Conservation (phyloP, 108 stramenopile species). For the Chaetoceros muelleri region DNA sequence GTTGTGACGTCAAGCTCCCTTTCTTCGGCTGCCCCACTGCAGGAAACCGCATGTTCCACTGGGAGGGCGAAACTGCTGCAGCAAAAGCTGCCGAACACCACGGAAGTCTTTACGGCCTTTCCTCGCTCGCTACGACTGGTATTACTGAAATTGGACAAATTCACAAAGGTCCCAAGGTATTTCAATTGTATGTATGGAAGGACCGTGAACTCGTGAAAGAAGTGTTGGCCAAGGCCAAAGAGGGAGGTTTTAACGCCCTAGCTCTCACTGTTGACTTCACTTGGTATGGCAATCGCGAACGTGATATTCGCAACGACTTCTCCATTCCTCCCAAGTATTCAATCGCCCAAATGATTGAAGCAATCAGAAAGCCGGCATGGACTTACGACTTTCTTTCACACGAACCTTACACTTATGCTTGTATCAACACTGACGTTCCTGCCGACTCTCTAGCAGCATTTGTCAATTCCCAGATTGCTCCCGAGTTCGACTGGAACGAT, state of each 20-base stretch:
- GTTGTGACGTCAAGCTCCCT: slow-evolving; percentile 68
- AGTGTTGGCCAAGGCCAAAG: slow-evolving; percentile 86
- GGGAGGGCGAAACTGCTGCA: slow-evolving; percentile 87
- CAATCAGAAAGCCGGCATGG: slow-evolving; percentile 82
- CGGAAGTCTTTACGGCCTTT: slow-evolving; percentile 82
- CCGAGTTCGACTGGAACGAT: slow-evolving; percentile 92
- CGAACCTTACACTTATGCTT: slow-evolving; percentile 85
- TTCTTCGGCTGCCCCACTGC: slow-evolving; percentile 90
- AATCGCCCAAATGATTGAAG: slow-evolving; percentile 73
- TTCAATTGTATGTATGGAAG: slow-evolving; percentile 97
- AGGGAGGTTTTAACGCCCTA: slow-evolving; percentile 89
- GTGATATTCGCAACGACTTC: slow-evolving; percentile 95
- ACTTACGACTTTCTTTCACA: slow-evolving; percentile 83
- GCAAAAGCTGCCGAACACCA: slow-evolving; percentile 76
- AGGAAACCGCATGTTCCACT: slow-evolving; percentile 90
- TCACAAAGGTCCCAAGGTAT: slow-evolving; percentile 74
- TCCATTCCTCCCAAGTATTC: slow-evolving; percentile 88
- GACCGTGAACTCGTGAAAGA: slow-evolving; percentile 91
- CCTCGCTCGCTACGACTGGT: slow-evolving; percentile 77
- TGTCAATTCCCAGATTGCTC: slow-evolving; percentile 89
- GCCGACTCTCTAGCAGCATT: slow-evolving; percentile 90
- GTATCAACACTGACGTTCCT: slow-evolving; percentile 82
- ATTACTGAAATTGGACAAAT: slow-evolving; percentile 71
- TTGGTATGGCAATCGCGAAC: slow-evolving; percentile 93
- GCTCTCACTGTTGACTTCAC: slow-evolving; percentile 96